Conservation (phyloP, 176 grass and related monocot genomes). For the Oryza rufipogon region DNA sequence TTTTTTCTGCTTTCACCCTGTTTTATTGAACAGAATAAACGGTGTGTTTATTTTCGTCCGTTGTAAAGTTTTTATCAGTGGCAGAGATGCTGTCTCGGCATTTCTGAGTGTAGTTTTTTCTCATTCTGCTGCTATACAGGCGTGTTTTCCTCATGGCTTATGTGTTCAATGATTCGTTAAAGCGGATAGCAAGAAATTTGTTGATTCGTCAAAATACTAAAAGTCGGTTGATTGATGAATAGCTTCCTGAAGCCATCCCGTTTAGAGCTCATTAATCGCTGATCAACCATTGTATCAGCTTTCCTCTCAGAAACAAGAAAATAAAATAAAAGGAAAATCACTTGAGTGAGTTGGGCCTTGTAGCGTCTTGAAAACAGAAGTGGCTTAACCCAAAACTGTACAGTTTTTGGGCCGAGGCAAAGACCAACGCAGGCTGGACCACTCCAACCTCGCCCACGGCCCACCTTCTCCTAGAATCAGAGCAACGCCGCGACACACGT, state of each 20-base stretch:
- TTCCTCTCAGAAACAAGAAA: neutral
- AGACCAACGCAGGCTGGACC: neutral
- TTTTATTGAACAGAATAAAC: constrained; percentile 21
- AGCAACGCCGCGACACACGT: neutral
- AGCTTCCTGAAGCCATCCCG: neutral
- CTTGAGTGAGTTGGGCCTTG: neutral
- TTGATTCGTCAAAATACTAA: neutral
- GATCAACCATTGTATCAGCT: neutral
- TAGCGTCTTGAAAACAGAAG: neutral
- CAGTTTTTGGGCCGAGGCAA: neutral
- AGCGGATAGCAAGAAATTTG: neutral
- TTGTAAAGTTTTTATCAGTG: constrained; percentile 7
- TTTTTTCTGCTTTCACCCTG: neutral
- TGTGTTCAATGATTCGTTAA: neutral
- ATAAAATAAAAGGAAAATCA: neutral
- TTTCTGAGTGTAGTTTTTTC: constrained; percentile 18
- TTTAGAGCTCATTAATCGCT: neutral
- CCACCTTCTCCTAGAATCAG: neutral
- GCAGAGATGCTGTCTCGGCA: constrained; percentile 38
- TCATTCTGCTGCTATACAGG: neutral
- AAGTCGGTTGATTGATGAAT: neutral
- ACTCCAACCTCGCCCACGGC: neutral
- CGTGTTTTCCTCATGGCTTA: neutral
- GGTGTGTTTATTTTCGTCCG: neutral
- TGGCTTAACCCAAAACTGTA: neutral